These are phyloP conservation scores for Syzygium syzygioides DNA, from an alignment of 441 rosid genomes.

Conservation along the genomic window DNA sequence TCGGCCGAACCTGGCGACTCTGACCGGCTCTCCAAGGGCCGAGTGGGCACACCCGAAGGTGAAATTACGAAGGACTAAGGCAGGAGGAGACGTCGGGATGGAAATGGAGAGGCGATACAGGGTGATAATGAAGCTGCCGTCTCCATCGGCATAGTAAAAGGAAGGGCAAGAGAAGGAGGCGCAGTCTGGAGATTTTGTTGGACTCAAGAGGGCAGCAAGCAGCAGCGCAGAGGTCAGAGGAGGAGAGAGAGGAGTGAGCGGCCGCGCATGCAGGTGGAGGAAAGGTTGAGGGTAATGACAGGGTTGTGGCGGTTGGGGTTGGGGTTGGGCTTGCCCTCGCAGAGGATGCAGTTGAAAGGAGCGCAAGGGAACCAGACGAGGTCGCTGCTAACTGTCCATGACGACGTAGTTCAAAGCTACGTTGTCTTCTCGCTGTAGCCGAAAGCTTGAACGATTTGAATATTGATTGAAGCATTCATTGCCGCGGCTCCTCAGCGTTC, in stretches of 20 bases:
- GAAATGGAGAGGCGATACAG: slow-evolving; percentile 3
- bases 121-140: slow-evolving; percentile 39
- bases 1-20: slow-evolving; percentile 53
- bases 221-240: slow-evolving; percentile 27
- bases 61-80: slow-evolving; percentile 20
- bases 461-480: too few species aligned
- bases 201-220: slow-evolving; percentile 10
- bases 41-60: slow-evolving; percentile 46
- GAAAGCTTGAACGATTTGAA: too few species aligned
- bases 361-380: slow-evolving; percentile 58
- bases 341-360: slow-evolving; percentile 24
- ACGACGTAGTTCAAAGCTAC: slow-evolving; percentile 6
- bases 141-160: slow-evolving; percentile 41
- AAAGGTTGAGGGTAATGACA: slow-evolving; percentile 23
- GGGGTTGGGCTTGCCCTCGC: slow-evolving; percentile 27
- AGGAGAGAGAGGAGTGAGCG: slow-evolving; percentile 35
- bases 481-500: too few species aligned
- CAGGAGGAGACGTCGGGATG: slow-evolving; percentile 15
- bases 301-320: slow-evolving; percentile 1
- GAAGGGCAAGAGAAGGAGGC: slow-evolving; percentile 36
- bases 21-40: slow-evolving; percentile 41
- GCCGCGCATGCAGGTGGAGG: slow-evolving; percentile 29
- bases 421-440: too few species aligned
- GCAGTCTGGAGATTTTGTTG: neutral
- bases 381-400: slow-evolving; percentile 51